Base-by-base conservation (phyloP, 2,329 filamentous ascomycete species). In the Drechslerella stenobrocha region DNA sequence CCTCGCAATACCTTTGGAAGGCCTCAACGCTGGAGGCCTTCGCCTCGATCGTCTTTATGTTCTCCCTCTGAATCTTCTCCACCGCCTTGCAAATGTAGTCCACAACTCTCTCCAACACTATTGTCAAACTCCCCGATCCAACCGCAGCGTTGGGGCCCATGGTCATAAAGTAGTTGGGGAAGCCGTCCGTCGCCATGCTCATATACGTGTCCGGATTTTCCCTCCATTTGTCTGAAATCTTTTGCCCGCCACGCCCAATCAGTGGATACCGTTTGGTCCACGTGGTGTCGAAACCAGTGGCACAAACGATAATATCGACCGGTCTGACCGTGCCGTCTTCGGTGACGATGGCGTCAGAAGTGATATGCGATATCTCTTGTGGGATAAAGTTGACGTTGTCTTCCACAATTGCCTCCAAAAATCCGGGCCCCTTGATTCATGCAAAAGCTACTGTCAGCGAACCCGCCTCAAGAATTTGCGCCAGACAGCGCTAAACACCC, bases 161-260 rank as follows among this genome's bases (percentile, higher is more conserved):
- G 72, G 80, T 76, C 71, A 81, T 81, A 66, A 84, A 81, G 72
- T 82, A 83, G 71, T 83, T 83, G 0, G 81, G 81, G 61, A 83
- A 76, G 0, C 78, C 78, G 1, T 79, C 74, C 1, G 81, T 77
- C n/a, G 79, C 80, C 52, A 80, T 78, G 2, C 81, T 82, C 74
- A 84, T 79, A 74, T 83, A 84, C 0, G 80, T 78, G 69, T 77
- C 77, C 0, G 81, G 80, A 40, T 77, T 75, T 3, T 75, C 67
- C 40, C 71, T 72, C 80, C 81, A 82, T 13, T 72, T 75, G 34
- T 82, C 78, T 66, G 80, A 80, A 28, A 84, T 76, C 2, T 75
- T 74, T 66, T 82, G 80, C 15, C 80, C 81, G n/a, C 76, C 71
- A 20, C 78, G 76, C 7, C 80, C 81, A 3, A 80, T 73, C 15